Conservation (phyloP, 352 stramenopile genomes). For the Globisporangium cystogenes region DNA sequence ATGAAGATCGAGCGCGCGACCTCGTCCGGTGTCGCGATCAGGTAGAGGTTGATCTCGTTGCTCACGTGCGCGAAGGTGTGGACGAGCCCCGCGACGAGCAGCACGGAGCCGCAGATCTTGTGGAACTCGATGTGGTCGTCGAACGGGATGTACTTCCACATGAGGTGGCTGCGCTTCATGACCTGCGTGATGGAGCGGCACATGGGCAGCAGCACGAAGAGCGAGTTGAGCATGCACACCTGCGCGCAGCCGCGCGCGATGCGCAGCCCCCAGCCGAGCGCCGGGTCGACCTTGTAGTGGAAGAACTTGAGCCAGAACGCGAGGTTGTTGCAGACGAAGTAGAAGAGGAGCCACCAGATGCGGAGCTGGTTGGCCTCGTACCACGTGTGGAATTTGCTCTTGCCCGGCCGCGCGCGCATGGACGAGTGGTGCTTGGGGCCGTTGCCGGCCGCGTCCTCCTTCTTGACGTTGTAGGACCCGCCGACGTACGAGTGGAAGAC, state of each 20-base stretch:
- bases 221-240: constrained; percentile 70
- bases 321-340: constrained; percentile 56
- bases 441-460: constrained; percentile 7
- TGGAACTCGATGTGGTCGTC: constrained; percentile 79
- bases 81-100: constrained; percentile 49
- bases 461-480: constrained; percentile 47
- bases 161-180: constrained; percentile 53
- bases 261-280: constrained; percentile 64
- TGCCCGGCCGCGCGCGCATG: constrained; percentile 23
- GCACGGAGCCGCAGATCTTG: constrained; percentile 61
- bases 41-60: constrained; percentile 70
- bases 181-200: constrained; percentile 70
- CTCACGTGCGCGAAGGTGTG: constrained; percentile 61
- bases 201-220: constrained; percentile 76
- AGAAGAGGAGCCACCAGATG: constrained; percentile 77
- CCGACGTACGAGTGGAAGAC: constrained; percentile 72
- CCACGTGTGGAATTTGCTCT: constrained; percentile 59
- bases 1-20: constrained; percentile 58
- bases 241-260: constrained; percentile 70
- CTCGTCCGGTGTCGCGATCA: constrained; percentile 56
- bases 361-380: constrained; percentile 71
- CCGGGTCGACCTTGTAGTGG: constrained; percentile 64
- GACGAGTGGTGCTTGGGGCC: constrained; percentile 7
- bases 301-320: constrained; percentile 78
- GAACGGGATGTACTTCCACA: constrained; percentile 76